Evolutionary conservation across 1,139 yeast genomes (phyloP).

Genomic region (Taiozyma sp.): DNA sequence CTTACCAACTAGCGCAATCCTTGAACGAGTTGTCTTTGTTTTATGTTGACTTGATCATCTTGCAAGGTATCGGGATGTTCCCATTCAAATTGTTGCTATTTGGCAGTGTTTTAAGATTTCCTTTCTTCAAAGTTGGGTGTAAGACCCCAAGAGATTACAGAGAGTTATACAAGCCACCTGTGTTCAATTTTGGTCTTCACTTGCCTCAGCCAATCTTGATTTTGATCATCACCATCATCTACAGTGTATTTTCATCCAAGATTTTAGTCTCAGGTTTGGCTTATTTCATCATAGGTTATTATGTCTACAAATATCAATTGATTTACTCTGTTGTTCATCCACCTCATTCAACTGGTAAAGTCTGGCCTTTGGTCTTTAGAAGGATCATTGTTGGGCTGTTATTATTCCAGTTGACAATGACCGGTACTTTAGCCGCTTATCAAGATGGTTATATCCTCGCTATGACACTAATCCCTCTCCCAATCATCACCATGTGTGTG

Average conservation of each 20-base stretch:
- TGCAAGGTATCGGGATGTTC: slow-evolving; percentile 77
- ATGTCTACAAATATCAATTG: slow-evolving; percentile 77
- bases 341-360: slow-evolving; percentile 85
- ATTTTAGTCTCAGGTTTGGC: slow-evolving; percentile 69
- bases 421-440: slow-evolving; percentile 79
- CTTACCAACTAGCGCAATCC: slow-evolving; percentile 68
- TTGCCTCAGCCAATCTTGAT: slow-evolving; percentile 79
- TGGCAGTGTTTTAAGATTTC: slow-evolving; percentile 65
- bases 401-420: slow-evolving; percentile 84
- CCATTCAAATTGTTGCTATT: slow-evolving; percentile 62
- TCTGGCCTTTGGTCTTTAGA: slow-evolving; percentile 79
- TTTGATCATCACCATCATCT: slow-evolving; percentile 68
- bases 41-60: slow-evolving; percentile 67
- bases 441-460: slow-evolving; percentile 75
- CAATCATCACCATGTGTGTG: slow-evolving; percentile 59
- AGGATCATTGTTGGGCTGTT: slow-evolving; percentile 67
- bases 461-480: slow-evolving; percentile 67
- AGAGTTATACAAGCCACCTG: slow-evolving; percentile 70
- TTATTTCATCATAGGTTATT: slow-evolving; percentile 71
- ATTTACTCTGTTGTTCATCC: slow-evolving; percentile 80
- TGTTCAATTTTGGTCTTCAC: slow-evolving; percentile 76
- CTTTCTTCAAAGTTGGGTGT: slow-evolving; percentile 50
- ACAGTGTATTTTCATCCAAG: slow-evolving; percentile 75
- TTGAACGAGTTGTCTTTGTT: slow-evolving; percentile 64
- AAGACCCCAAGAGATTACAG: slow-evolving; percentile 67